Conservation (phyloP, 2,329 filamentous ascomycete genomes). For the Apiospora hydei region DNA sequence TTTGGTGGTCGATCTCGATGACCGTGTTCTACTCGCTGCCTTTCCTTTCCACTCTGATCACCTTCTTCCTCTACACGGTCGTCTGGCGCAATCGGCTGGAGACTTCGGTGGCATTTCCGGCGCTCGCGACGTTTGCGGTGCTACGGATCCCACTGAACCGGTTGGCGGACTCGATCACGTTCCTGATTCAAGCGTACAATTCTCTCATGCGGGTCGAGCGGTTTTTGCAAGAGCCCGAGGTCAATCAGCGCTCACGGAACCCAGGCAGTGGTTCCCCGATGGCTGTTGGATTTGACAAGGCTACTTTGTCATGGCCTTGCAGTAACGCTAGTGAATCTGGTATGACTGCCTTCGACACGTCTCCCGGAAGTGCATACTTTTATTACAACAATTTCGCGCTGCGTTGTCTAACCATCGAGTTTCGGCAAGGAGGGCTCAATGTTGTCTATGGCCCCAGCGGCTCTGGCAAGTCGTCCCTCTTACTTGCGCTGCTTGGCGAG, state of each 20-base stretch:
- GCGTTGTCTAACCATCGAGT: background rate
- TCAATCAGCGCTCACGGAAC: background rate
- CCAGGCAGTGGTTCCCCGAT: background rate
- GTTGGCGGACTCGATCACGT: conserved; percentile 74
- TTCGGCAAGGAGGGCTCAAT: background rate
- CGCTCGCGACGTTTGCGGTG: conserved; percentile 72
- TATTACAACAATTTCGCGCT: background rate
- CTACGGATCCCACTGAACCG: conserved; percentile 73
- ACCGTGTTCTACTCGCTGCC: conserved; percentile 72
- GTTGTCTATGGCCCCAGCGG: background rate
- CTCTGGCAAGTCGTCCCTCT: background rate
- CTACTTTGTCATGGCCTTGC: background rate
- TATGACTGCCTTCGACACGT: background rate
- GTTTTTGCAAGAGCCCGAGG: conserved; percentile 58
- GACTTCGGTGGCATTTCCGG: conserved; percentile 73
- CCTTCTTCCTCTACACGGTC: conserved; percentile 72
- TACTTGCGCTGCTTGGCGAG: background rate
- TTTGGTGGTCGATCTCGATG: conserved; percentile 71
- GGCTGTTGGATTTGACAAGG: background rate
- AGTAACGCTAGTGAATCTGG: background rate
- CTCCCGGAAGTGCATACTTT: background rate
- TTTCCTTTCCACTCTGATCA: conserved; percentile 71
- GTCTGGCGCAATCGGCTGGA: conserved; percentile 70
- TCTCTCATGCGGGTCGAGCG: conserved; percentile 75
- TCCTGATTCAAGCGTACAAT: conserved; percentile 74